phyloP scores from a whole-genome alignment of 2,329 filamentous ascomycete species.

The Xylariaceae sp. region DNA sequence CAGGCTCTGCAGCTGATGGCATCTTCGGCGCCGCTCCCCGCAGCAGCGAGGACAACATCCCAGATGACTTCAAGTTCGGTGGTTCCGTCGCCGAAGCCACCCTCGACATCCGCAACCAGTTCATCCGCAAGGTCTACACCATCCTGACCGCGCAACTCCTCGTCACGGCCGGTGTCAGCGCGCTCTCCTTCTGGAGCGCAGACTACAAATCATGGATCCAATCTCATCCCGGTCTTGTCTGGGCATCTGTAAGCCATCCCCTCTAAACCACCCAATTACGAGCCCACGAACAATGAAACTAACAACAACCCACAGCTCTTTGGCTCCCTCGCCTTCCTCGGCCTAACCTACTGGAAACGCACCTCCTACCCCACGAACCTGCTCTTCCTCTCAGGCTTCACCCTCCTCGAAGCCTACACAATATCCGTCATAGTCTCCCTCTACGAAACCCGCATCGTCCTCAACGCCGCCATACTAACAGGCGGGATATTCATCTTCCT shows the following conservation, averaged over 20 bases:
- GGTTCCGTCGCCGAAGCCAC: conserved; percentile 91
- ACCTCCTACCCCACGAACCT: conserved; percentile 94
- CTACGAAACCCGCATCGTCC: conserved; percentile 77
- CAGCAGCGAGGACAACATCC: conserved; percentile 82
- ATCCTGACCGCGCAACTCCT: conserved; percentile 95
- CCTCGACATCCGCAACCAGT: conserved; percentile 93
- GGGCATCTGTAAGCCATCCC: conserved; percentile 60
- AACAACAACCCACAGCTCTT: conserved; percentile 53
- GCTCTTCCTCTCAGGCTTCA: conserved; percentile 87
- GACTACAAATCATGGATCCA: conserved; percentile 87
- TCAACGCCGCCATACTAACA: conserved; percentile 87
- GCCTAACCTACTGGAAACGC: conserved; percentile 91
- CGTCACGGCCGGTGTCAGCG: conserved; percentile 74
- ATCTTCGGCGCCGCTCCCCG: conserved; percentile 67
- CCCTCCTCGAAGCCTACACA: conserved; percentile 85
- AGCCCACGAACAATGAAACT: too few species aligned
- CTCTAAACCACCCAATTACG: too few species aligned
- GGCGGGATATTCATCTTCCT: conserved; percentile 76
- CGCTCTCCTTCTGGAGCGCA: conserved; percentile 78
- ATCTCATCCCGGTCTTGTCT: conserved; percentile 76
- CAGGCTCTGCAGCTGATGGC: conserved; percentile 50
- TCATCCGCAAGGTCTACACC: conserved; percentile 94
- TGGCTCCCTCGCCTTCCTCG: conserved; percentile 78
- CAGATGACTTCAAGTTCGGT: conserved; percentile 99
- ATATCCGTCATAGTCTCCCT: conserved; percentile 91